A percentile compares a stretch with the other conserved stretches of the same genome.
Evolutionary conservation across 306 rosid genomes (phyloP).

Genomic region (Cajanus cajan): DNA sequence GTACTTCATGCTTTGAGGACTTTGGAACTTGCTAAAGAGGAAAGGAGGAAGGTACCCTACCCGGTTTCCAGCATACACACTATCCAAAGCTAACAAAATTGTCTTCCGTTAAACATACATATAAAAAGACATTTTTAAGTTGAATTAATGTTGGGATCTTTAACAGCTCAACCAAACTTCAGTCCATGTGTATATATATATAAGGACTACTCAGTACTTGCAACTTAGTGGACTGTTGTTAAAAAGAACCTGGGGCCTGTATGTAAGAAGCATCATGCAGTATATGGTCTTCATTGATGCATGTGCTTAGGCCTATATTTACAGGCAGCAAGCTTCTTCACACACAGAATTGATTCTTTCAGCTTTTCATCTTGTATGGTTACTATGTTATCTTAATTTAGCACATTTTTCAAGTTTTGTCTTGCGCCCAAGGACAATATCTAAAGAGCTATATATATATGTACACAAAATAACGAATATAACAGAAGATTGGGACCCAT

Average conservation of each 20-base stretch:
- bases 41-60: no score
- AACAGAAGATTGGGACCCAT: background rate
- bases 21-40: no score
- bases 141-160: background rate
- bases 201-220: background rate
- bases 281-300: slow-evolving; percentile 21
- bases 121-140: no score
- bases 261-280: background rate
- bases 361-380: slow-evolving; percentile 26
- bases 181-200: background rate
- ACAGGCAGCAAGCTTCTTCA: background rate
- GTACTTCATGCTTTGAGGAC: no score
- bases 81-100: no score
- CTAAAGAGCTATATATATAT: background rate
- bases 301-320: slow-evolving; percentile 3
- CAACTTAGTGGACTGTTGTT: slow-evolving; percentile 10
- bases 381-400: slow-evolving; percentile 10
- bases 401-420: slow-evolving; percentile 28
- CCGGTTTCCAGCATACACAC: no score
- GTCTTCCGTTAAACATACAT: no score
- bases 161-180: background rate
- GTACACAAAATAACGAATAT: slow-evolving; percentile 13
- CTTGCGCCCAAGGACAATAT: background rate
- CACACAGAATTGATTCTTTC: slow-evolving; percentile 29
- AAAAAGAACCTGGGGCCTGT: slow-evolving; percentile 1